Evolutionary conservation across 768 basidiomycete species (phyloP).

Genomic region (Galerina sulciceps): DNA sequence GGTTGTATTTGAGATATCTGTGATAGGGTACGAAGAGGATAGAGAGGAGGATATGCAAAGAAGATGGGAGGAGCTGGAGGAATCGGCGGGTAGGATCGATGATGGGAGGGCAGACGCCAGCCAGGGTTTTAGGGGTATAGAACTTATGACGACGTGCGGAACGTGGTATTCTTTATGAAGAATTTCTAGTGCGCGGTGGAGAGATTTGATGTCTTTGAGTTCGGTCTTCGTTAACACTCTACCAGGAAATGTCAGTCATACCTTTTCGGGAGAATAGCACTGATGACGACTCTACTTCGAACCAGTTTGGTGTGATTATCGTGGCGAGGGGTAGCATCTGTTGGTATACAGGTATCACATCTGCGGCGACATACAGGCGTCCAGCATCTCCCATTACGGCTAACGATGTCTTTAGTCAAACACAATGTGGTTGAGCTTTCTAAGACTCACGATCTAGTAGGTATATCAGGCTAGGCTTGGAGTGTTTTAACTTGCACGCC

Average conservation of each 20-base stretch:
- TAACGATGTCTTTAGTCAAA: constrained; percentile 30
- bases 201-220: constrained; percentile 67
- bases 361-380: constrained; percentile 82
- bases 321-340: constrained; percentile 81
- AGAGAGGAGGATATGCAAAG: constrained; percentile 81
- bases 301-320: constrained; percentile 97
- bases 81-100: constrained; percentile 39
- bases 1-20: background rate
- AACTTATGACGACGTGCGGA: constrained; percentile 90
- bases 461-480: constrained; percentile 72
- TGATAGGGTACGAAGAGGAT: constrained; percentile 23
- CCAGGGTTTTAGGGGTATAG: constrained; percentile 73
- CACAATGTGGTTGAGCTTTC: background rate
- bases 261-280: constrained; percentile 18
- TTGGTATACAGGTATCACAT: constrained; percentile 88
- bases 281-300: constrained; percentile 85
- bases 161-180: constrained; percentile 81
- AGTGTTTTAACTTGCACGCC: constrained; percentile 60
- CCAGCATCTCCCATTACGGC: constrained; percentile 96
- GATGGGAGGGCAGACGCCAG: constrained; percentile 59
- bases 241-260: constrained; percentile 5
- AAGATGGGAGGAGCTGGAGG: constrained; percentile 51
- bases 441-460: constrained; percentile 83
- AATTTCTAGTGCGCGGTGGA: constrained; percentile 68
- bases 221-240: constrained; percentile 79